Evolutionary conservation across 1,284 basidiomycete species (phyloP).

Genomic region (Trichosporon sp.): DNA sequence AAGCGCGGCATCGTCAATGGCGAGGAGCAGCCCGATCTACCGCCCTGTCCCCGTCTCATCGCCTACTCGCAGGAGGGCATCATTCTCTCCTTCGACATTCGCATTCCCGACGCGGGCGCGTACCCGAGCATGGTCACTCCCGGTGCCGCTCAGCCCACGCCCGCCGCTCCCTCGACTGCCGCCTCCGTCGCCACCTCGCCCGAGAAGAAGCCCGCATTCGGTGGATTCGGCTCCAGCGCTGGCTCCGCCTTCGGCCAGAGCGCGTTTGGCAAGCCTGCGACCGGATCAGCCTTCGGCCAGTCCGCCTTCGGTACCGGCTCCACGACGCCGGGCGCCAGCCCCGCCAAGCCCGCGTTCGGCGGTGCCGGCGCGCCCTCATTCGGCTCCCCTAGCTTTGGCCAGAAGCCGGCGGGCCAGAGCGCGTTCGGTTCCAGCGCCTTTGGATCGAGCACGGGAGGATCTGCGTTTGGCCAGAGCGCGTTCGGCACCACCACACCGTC

Average conservation of each 20-base stretch:
- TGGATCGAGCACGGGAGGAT: conserved; percentile 27
- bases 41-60: conserved; percentile 58
- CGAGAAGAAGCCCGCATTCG: conserved; percentile 26
- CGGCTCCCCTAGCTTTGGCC: conserved; percentile 37
- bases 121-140: conserved; percentile 57
- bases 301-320: conserved; percentile 22
- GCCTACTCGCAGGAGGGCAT: conserved; percentile 61
- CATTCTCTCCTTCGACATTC: conserved; percentile 59
- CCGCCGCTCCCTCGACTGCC: conserved; percentile 17
- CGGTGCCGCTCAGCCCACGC: conserved; percentile 19
- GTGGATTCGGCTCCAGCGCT: not conserved
- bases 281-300: conserved; percentile 31
- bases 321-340: conserved; percentile 16
- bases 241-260: conserved; percentile 3
- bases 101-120: conserved; percentile 51
- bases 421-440: conserved; percentile 39
- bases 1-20: conserved; percentile 57
- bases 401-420: conserved; percentile 20
- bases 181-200: conserved; percentile 12
- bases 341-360: conserved; percentile 16
- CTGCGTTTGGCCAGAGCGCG: conserved; percentile 32
- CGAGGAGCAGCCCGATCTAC: conserved; percentile 57
- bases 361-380: conserved; percentile 26
- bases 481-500: conserved; percentile 29
- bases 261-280: conserved; percentile 1